A percentile compares a stretch with the other conserved stretches of the same genome.
Evolutionary conservation across 495 filamentous ascomycete species (phyloP).

Genomic region (Aspergillus biplanus): DNA sequence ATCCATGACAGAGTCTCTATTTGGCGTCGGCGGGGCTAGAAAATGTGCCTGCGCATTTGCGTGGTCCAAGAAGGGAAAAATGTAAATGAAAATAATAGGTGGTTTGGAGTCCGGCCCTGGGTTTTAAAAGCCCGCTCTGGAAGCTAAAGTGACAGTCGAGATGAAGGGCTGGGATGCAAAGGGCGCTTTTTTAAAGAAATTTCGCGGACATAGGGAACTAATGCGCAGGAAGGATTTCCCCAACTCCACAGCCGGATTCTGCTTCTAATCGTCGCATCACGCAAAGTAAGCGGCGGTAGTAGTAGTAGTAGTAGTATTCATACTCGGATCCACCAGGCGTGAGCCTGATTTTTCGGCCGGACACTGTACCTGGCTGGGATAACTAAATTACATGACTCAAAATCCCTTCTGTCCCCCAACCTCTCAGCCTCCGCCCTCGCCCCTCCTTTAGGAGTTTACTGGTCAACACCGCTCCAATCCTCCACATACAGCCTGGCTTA

Average conservation of each 20-base stretch:
- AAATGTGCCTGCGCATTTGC: slow-evolving; percentile 23
- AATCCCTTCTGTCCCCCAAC: too few relatives aligned
- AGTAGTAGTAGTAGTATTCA: too few relatives aligned
- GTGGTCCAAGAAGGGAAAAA: slow-evolving; percentile 22
- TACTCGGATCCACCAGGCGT: too few relatives aligned
- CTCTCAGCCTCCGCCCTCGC: too few relatives aligned
- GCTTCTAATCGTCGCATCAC: slow-evolving; percentile 18
- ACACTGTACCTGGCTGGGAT: too few relatives aligned
- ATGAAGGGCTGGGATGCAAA: slow-evolving; percentile 20
- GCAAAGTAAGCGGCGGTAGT: slow-evolving; percentile 24
- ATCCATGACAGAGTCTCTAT: slow-evolving; percentile 26
- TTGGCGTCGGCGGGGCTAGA: slow-evolving; percentile 27
- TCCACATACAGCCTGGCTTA: too few relatives aligned
- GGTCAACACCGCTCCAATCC: too few relatives aligned
- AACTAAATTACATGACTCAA: too few relatives aligned
- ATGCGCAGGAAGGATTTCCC: slow-evolving; percentile 15
- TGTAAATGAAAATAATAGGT: not conserved
- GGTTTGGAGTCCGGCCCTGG: slow-evolving; percentile 21
- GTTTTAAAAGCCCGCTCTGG: not conserved
- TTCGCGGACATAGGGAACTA: slow-evolving; percentile 23
- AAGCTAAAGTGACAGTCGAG: slow-evolving; percentile 21
- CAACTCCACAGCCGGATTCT: slow-evolving; percentile 20
- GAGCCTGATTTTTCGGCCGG: too few relatives aligned
- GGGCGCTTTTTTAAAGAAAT: slow-evolving; percentile 4
- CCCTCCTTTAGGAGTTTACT: too few relatives aligned